Base-by-base conservation (phyloP, 768 basidiomycete genomes). In the Tulasnella calospora region DNA sequence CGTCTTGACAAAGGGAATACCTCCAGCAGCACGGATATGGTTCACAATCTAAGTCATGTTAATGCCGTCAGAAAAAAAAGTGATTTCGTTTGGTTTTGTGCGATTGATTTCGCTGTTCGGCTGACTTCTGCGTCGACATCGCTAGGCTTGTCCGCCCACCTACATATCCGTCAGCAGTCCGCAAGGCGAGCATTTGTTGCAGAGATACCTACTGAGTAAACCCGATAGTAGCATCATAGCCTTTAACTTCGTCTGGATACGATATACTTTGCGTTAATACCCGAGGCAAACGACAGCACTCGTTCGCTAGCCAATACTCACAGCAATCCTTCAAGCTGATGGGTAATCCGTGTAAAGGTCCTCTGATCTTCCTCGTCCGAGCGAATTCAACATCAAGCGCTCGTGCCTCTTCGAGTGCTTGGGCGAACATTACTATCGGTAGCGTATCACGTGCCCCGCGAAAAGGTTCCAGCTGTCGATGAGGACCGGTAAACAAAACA, bases 331-430 rank as follows among this genome's bases (percentile, higher is more conserved):
- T 93, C 83, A 93, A 88, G 82, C 90, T 88, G 79, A 93, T 89
- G 7, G 94, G 94, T 44, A 95, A 89, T 55, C 94, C 94, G 83
- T 95, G 94, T 41, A 95, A 86, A 12, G 89, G 90, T 0, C 93
- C 94, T 30, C 86, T 88, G 71, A 92, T 80, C 79, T 83, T 86
- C 74, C 88, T 87, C 0, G 90, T 91, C 10, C 83, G 80, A 1
- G 87, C 85, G 82, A 91, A 92, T 78, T 93, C 90, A 27, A 84
- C 84, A 82, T 95, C 94, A 4, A 94, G 88, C n/a, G 85, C 86
- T 76, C 85, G 84, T 0, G 92, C 94, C 77, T 88, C 88, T 76
- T 87, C 83, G 41, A 88, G 86, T 8, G 92, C 94, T 80, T 89
- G 87, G n/a, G 86, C 85, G 82, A 95, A 92, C 82, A 94, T 85